phyloP scores from a whole-genome alignment of 441 rosid species.

The Euphorbia celastroides region DNA sequence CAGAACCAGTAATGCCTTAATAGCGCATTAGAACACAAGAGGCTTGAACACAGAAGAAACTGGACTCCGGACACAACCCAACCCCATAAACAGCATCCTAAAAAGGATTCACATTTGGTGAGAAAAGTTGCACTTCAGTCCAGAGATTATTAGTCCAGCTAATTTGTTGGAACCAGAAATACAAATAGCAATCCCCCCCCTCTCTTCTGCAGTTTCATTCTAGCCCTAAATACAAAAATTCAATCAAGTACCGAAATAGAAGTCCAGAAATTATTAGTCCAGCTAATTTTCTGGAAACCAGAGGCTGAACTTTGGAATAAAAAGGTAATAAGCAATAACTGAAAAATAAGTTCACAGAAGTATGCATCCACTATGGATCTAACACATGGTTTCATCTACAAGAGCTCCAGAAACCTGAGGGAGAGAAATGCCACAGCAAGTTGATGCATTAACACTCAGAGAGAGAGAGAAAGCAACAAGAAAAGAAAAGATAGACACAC shows the following conservation, averaged over 20 bases:
- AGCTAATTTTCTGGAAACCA: neutral
- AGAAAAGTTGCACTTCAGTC: neutral
- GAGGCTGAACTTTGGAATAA: neutral
- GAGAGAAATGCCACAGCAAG: neutral
- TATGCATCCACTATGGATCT: constrained; percentile 72
- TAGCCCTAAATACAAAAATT: constrained; percentile 49
- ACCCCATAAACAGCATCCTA: constrained; percentile 85
- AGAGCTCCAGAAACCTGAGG: constrained; percentile 73
- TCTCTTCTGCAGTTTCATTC: too few relatives aligned
- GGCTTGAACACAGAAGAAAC: constrained; percentile 76
- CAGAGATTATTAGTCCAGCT: neutral
- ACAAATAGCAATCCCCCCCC: constrained; percentile 98
- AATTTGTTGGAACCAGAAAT: constrained; percentile 38
- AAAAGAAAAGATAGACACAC: too few relatives aligned
- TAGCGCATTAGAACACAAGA: constrained; percentile 34
- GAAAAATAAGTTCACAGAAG: neutral
- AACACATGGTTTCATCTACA: constrained; percentile 83
- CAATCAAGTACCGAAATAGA: neutral
- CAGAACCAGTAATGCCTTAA: neutral
- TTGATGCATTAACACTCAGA: neutral
- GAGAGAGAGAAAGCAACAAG: too few relatives aligned
- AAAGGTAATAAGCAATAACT: neutral
- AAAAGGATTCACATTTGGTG: too few relatives aligned
- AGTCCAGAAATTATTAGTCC: neutral
- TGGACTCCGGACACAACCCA: constrained; percentile 98